phyloP scores from a whole-genome alignment of 176 grass and related monocot species.

The Aegilops longissima region DNA sequence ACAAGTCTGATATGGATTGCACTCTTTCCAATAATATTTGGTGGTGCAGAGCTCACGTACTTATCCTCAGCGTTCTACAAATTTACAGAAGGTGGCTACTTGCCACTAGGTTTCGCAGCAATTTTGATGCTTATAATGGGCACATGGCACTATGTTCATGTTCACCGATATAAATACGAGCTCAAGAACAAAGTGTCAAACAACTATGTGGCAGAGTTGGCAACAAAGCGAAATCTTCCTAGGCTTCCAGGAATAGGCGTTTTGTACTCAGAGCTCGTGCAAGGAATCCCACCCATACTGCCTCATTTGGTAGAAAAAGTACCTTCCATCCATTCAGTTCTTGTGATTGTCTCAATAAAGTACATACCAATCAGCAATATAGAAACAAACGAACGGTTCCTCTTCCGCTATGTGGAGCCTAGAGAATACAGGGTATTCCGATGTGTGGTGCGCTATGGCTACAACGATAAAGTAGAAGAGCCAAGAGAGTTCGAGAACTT shows the following conservation, averaged over 20 bases:
- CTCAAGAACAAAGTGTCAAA: constrained; percentile 56
- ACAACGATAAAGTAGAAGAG: constrained; percentile 64
- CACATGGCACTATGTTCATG: constrained; percentile 71
- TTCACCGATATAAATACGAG: constrained; percentile 59
- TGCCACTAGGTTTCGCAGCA: constrained; percentile 53
- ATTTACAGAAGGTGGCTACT: constrained; percentile 62
- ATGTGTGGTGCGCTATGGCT: constrained; percentile 68
- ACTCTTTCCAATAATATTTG: constrained; percentile 50
- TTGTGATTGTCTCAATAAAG: constrained; percentile 75
- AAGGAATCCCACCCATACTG: constrained; percentile 74
- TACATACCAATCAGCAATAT: constrained; percentile 64
- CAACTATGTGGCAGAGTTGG: constrained; percentile 49
- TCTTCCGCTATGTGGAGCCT: constrained; percentile 53
- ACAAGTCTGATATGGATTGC: constrained; percentile 42
- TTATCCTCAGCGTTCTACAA: constrained; percentile 63
- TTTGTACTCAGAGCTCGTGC: constrained; percentile 69
- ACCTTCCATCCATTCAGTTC: constrained; percentile 58
- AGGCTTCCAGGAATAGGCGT: constrained; percentile 61
- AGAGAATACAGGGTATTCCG: constrained; percentile 51
- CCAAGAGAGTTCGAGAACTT: constrained; percentile 50
- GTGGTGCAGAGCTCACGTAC: constrained; percentile 54
- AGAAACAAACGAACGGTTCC: constrained; percentile 44
- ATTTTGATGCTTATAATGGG: constrained; percentile 65
- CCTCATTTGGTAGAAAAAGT: constrained; percentile 62
- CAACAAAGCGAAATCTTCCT: constrained; percentile 13